These are phyloP conservation scores for Nothophoma quercina DNA, from an alignment of 2,329 filamentous ascomycete species.

Conservation along the genomic window DNA sequence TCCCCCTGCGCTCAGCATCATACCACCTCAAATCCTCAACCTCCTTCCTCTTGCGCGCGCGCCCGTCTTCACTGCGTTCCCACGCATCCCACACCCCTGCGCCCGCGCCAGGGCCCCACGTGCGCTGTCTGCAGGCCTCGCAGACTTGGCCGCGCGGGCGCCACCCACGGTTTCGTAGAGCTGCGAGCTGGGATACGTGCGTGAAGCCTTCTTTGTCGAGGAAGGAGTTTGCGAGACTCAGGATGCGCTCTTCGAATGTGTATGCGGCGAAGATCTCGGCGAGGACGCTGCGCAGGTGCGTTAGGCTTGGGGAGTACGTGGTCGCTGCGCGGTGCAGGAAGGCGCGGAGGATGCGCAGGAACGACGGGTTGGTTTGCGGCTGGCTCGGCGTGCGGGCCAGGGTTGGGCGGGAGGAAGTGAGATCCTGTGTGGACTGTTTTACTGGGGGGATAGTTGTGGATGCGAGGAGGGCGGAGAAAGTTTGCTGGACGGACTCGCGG, in stretches of 20 bases:
- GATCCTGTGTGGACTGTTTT: constrained; percentile 26
- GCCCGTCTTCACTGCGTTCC: constrained; percentile 58
- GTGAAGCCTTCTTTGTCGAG: constrained; percentile 89
- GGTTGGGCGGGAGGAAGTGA: constrained; percentile 31
- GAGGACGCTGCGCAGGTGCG: constrained; percentile 84
- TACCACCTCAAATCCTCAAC: constrained; percentile 38
- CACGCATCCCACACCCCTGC: constrained; percentile 81
- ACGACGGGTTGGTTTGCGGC: constrained; percentile 68
- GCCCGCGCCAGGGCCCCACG: constrained; percentile 89
- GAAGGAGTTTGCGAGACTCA: constrained; percentile 83
- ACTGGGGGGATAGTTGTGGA: constrained; percentile 61
- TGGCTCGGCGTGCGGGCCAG: constrained; percentile 31
- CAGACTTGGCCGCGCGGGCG: constrained; percentile 85
- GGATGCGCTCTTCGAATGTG: constrained; percentile 89
- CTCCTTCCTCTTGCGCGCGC: constrained; percentile 49
- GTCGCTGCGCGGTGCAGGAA: constrained; percentile 85
- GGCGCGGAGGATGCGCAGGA: constrained; percentile 85
- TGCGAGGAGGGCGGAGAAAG: constrained; percentile 85
- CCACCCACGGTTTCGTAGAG: constrained; percentile 85
- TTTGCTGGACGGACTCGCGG: constrained; percentile 83
- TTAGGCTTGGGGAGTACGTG: constrained; percentile 78
- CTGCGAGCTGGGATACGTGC: constrained; percentile 76
- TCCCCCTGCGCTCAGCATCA: constrained; percentile 49
- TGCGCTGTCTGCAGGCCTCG: constrained; percentile 80
- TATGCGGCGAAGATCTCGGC: constrained; percentile 94